phyloP scores from a whole-genome alignment of 140 eudicot species.

The Flaveria floridana region DNA sequence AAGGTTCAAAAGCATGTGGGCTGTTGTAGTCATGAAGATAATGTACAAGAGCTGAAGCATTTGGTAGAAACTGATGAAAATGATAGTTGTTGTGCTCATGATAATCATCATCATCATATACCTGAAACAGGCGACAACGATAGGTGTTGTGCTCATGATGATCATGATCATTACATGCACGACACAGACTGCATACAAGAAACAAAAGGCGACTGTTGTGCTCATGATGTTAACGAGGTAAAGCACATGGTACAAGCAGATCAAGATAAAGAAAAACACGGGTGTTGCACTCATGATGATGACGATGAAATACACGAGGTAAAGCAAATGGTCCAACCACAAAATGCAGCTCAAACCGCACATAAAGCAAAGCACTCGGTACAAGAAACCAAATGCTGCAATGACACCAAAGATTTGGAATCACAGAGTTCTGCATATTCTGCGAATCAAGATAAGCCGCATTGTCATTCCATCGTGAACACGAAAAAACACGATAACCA shows the following conservation, averaged over 20 bases:
- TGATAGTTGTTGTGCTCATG: conserved; percentile 24
- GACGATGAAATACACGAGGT: conserved; percentile 24
- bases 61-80: conserved; percentile 17
- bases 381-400: conserved; percentile 25
- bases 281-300: conserved; percentile 26
- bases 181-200: conserved; percentile 21
- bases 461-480: conserved; percentile 4
- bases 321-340: conserved; percentile 17
- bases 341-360: background rate
- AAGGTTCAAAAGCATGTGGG: conserved; percentile 21
- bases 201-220: conserved; percentile 28
- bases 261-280: conserved; percentile 13
- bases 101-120: conserved; percentile 4
- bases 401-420: conserved; percentile 25
- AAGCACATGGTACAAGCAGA: conserved; percentile 21
- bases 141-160: conserved; percentile 32
- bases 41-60: conserved; percentile 24
- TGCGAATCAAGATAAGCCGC: conserved; percentile 21
- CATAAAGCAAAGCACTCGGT: background rate
- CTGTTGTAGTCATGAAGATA: conserved; percentile 20
- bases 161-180: conserved; percentile 12
- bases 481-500: conserved; percentile 22
- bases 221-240: conserved; percentile 5
- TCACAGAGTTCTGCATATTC: conserved; percentile 14
- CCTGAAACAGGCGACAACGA: conserved; percentile 5